phyloP scores from a whole-genome alignment of 23 red algal species.

The Gracilaria vermiculophylla region DNA sequence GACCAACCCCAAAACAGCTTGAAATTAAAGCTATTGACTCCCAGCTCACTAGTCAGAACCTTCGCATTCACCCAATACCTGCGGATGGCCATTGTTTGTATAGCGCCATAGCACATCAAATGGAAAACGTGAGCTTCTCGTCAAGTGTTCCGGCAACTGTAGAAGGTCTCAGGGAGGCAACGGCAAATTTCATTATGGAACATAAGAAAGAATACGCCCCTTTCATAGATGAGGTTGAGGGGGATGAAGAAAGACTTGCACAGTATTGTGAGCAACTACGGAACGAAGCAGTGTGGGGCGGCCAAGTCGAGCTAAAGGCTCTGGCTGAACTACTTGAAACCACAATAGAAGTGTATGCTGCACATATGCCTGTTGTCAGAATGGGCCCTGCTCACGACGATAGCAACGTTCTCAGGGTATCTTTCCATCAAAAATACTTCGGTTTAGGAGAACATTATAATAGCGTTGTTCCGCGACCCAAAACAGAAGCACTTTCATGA shows the following conservation, averaged over 20 bases:
- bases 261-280: conserved; percentile 54
- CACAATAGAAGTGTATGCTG: conserved; percentile 78
- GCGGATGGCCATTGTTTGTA: conserved; percentile 89
- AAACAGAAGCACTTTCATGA: too few relatives aligned
- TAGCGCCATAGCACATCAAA: conserved; percentile 74
- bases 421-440: conserved; percentile 75
- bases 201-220: conserved; percentile 62
- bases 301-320: conserved; percentile 77
- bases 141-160: conserved; percentile 5
- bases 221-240: conserved; percentile 67
- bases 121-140: neutral
- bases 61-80: conserved; percentile 58
- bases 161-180: conserved; percentile 23
- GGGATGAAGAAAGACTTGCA: conserved; percentile 40
- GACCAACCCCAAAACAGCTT: conserved; percentile 19
- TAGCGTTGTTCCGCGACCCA: conserved; percentile 44
- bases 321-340: conserved; percentile 43
- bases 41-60: conserved; percentile 14
- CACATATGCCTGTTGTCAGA: conserved; percentile 60
- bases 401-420: conserved; percentile 46
- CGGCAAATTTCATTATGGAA: conserved; percentile 38
- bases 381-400: conserved; percentile 30
- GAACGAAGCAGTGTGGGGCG: conserved; percentile 67
- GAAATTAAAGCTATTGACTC: conserved; percentile 52
- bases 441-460: conserved; percentile 88